A percentile compares a stretch with the other conserved stretches of the same genome.
phyloP scores from a whole-genome alignment of 2,329 filamentous ascomycete species.

The Teratosphaeria nubilosa region DNA sequence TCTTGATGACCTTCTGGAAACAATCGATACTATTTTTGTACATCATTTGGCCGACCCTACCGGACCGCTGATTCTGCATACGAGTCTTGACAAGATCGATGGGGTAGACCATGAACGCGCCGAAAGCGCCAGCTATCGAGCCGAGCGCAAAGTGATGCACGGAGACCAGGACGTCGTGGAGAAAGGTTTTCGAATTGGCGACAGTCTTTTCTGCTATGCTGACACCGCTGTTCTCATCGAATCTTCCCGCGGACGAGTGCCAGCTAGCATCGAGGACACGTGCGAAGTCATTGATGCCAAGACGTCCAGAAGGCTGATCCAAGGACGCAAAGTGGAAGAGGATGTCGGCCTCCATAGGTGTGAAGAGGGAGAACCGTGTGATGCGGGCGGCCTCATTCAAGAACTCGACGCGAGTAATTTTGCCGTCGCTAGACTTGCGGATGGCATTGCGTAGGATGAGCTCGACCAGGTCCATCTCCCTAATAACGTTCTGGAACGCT shows the following conservation, averaged over 20 bases:
- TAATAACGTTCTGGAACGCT: slow-evolving; percentile 95
- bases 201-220: slow-evolving; percentile 43
- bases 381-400: slow-evolving; percentile 84
- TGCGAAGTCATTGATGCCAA: slow-evolving; percentile 75
- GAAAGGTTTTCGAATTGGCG: slow-evolving; percentile 45
- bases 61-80: slow-evolving; percentile 90
- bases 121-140: slow-evolving; percentile 86
- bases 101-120: slow-evolving; percentile 98
- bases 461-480: slow-evolving; percentile 96
- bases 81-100: slow-evolving; percentile 98
- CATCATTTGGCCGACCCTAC: slow-evolving; percentile 70
- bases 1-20: slow-evolving; percentile 81
- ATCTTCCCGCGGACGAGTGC: slow-evolving; percentile 32
- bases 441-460: slow-evolving; percentile 83
- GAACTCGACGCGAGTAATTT: slow-evolving; percentile 90
- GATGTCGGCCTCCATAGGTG: slow-evolving; percentile 97
- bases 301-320: slow-evolving; percentile 75
- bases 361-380: slow-evolving; percentile 91
- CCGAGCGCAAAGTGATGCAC: slow-evolving; percentile 85
- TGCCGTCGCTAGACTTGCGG: slow-evolving; percentile 72
- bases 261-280: slow-evolving; percentile 93
- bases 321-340: slow-evolving; percentile 96
- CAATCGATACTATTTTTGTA: slow-evolving; percentile 98
- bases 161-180: slow-evolving; percentile 62
- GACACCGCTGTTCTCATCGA: slow-evolving; percentile 38